Percentiles rank a stretch among this genome's conserved stretches.
phyloP scores from a whole-genome alignment of 78 protist genomes.

The Dictyostelium capitatum region DNA sequence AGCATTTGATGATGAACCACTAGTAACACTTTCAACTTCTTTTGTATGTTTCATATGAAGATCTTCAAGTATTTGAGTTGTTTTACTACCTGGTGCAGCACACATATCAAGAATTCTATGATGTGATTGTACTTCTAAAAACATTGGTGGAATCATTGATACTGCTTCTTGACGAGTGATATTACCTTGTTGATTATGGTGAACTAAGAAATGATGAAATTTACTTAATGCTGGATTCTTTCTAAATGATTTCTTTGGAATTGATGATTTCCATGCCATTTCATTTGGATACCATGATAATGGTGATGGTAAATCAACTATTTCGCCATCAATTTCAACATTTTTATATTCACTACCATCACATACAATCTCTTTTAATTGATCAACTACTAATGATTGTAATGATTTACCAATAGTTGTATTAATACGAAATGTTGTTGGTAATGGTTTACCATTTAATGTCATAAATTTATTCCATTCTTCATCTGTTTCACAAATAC shows the following conservation, averaged over 20 bases:
- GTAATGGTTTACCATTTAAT: slow-evolving; percentile 59
- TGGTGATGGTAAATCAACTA: slow-evolving; percentile 19
- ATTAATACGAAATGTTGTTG: slow-evolving; percentile 82
- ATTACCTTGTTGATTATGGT: slow-evolving; percentile 82
- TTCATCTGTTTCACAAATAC: slow-evolving; percentile 30
- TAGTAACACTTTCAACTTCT: background rate
- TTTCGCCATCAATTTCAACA: slow-evolving; percentile 47
- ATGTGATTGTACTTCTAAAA: slow-evolving; percentile 66
- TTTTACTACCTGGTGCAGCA: slow-evolving; percentile 99
- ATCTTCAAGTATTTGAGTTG: slow-evolving; percentile 95
- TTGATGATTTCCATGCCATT: slow-evolving; percentile 73
- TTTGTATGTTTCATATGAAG: slow-evolving; percentile 33
- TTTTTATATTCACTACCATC: background rate
- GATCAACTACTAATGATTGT: slow-evolving; percentile 5
- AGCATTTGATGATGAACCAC: too few relatives aligned
- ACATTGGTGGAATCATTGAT: slow-evolving; percentile 87
- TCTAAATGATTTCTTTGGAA: slow-evolving; percentile 60
- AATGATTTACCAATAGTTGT: slow-evolving; percentile 32
- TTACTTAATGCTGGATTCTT: slow-evolving; percentile 34
- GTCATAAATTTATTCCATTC: slow-evolving; percentile 63
- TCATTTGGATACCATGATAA: slow-evolving; percentile 79
- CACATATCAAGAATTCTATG: slow-evolving; percentile 97
- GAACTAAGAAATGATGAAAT: slow-evolving; percentile 63
- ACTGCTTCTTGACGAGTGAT: slow-evolving; percentile 87
- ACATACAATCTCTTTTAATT: slow-evolving; percentile 14